Evolutionary conservation across 2,329 filamentous ascomycete genomes (phyloP).

Genomic region (Ascochyta fabae): DNA sequence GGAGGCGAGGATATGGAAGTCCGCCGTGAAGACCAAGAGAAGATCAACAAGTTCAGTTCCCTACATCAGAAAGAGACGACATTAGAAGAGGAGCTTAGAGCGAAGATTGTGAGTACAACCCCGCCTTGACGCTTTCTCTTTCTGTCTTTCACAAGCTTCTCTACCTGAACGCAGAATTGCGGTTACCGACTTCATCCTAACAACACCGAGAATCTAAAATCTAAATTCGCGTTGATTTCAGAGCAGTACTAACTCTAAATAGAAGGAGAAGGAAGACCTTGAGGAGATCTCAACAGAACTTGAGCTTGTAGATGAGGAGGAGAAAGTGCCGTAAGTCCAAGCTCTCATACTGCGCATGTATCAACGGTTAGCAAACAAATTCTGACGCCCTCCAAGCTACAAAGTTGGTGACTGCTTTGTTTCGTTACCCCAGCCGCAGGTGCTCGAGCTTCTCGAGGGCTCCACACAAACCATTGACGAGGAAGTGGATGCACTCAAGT

Average conservation of each 20-base stretch:
- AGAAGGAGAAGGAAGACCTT: constrained; percentile 99
- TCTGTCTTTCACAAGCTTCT: background rate
- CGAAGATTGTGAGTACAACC: constrained; percentile 70
- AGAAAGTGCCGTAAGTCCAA: constrained; percentile 78
- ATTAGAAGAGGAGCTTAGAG: constrained; percentile 79
- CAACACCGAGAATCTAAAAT: background rate
- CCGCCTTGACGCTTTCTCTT: background rate
- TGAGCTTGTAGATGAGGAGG: constrained; percentile 94
- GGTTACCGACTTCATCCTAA: background rate
- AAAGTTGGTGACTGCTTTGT: constrained; percentile 97
- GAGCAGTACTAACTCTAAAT: background rate
- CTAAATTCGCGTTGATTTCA: background rate
- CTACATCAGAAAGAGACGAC: constrained; percentile 84
- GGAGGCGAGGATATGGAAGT: constrained; percentile 87
- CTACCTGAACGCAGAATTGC: background rate
- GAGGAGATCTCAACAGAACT: constrained; percentile 91
- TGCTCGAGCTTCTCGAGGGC: constrained; percentile 79
- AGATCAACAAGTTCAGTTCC: constrained; percentile 97
- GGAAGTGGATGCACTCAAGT: constrained; percentile 77
- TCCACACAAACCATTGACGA: constrained; percentile 77
- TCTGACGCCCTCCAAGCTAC: constrained; percentile 66
- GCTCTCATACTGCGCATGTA: background rate
- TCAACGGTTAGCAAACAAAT: background rate
- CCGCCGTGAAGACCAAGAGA: constrained; percentile 95
- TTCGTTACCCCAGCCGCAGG: constrained; percentile 80